Evolutionary conservation across 2,329 filamentous ascomycete species (phyloP).

Genomic region (Trichothecium roseum): DNA sequence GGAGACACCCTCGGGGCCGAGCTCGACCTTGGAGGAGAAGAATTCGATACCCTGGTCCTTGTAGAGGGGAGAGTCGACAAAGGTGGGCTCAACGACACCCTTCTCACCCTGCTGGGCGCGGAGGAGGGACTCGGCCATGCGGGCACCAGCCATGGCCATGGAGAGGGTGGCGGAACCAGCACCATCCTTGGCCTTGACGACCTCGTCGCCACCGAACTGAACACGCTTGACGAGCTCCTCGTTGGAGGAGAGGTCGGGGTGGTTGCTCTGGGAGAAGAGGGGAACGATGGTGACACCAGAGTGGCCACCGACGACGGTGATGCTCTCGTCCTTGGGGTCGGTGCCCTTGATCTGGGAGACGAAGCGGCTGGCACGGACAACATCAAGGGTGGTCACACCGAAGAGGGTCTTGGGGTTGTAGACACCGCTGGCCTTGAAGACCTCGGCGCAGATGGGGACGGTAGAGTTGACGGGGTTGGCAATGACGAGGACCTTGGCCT

Average conservation of each 20-base stretch:
- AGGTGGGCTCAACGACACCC: constrained; percentile 91
- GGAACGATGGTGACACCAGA: constrained; percentile 97
- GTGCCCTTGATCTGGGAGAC: constrained; percentile 87
- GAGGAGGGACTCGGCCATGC: constrained; percentile 82
- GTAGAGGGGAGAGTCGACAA: constrained; percentile 94
- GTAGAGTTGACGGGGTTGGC: constrained; percentile 99
- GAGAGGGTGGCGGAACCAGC: constrained; percentile 94
- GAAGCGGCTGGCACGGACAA: constrained; percentile 96
- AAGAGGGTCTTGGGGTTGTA: constrained; percentile 99
- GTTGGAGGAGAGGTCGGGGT: constrained; percentile 73
- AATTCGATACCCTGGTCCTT: constrained; percentile 97
- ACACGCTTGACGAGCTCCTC: constrained; percentile 81
- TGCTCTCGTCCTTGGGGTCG: constrained; percentile 86
- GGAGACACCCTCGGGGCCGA: constrained; percentile 92
- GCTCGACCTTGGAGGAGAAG: constrained; percentile 92
- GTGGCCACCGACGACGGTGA: constrained; percentile 95
- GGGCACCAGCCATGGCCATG: constrained; percentile 92
- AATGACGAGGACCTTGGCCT: constrained; percentile 96
- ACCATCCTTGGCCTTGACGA: constrained; percentile 97
- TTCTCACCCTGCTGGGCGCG: constrained; percentile 88
- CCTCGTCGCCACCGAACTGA: constrained; percentile 98
- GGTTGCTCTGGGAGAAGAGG: constrained; percentile 87
- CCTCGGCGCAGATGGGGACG: constrained; percentile 92
- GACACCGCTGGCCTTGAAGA: constrained; percentile 90
- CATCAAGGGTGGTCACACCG: constrained; percentile 97